Conservation (phyloP, 768 basidiomycete genomes). For the Leccinum pellstonianum region DNA sequence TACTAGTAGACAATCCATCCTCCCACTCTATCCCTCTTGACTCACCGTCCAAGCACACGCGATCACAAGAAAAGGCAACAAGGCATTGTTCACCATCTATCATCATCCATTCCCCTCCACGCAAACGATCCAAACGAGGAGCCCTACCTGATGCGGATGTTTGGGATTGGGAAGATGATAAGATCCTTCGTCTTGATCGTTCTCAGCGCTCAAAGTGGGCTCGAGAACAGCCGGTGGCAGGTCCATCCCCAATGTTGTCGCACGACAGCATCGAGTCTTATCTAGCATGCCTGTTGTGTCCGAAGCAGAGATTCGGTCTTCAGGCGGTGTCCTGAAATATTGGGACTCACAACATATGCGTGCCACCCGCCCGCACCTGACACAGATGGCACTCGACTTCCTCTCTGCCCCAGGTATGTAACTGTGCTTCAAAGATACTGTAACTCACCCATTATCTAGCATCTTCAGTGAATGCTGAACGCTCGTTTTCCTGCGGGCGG, state of each 20-base stretch:
- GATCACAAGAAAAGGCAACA: too few relatives aligned
- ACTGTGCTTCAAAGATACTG: not conserved
- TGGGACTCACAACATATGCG: not conserved
- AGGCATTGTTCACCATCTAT: too few relatives aligned
- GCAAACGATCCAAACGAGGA: too few relatives aligned
- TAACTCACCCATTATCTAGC: not conserved
- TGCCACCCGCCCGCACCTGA: not conserved
- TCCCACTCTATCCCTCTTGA: too few relatives aligned
- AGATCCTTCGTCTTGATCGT: not conserved
- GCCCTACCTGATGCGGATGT: too few relatives aligned
- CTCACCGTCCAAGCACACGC: too few relatives aligned
- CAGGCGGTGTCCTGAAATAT: not conserved
- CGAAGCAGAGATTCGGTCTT: not conserved
- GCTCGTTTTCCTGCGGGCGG: not conserved
- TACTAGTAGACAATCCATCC: rapidly evolving
- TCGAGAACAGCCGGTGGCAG: not conserved
- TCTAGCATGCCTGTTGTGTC: not conserved
- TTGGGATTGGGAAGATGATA: too few relatives aligned
- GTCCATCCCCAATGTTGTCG: not conserved
- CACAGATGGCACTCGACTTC: not conserved
- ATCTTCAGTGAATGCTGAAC: not conserved
- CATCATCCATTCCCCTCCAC: too few relatives aligned
- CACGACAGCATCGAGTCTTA: not conserved
- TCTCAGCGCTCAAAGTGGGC: not conserved
- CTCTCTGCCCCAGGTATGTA: not conserved